Evolutionary conservation across 257 asterid genomes (phyloP).

Genomic region (Coffea eugenioides): DNA sequence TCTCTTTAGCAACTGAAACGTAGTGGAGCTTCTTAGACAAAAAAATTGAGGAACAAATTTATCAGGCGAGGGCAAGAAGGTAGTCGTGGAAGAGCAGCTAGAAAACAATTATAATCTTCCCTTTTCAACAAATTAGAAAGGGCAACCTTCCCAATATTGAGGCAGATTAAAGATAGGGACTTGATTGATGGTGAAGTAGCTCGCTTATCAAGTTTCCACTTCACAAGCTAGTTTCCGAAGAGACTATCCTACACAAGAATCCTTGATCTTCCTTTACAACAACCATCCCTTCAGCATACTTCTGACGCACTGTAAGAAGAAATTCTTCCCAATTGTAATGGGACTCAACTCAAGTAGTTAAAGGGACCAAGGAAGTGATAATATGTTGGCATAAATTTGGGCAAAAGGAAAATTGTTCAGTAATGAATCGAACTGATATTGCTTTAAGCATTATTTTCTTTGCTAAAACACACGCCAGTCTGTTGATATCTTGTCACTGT

Average conservation of each 20-base stretch:
- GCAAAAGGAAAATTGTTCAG: background rate
- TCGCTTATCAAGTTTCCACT: background rate
- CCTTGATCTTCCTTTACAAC: background rate
- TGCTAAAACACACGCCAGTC: background rate
- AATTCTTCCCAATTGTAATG: no score
- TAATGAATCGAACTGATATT: background rate
- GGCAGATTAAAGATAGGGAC: background rate
- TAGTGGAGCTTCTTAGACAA: background rate
- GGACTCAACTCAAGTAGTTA: no score
- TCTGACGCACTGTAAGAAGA: background rate
- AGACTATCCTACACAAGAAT: no score
- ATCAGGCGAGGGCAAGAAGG: background rate
- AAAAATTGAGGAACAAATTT: no score
- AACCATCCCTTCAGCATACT: background rate
- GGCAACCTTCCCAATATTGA: background rate
- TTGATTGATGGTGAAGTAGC: background rate
- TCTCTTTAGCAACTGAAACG: no score
- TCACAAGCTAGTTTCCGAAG: background rate
- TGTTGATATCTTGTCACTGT: background rate
- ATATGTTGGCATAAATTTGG: background rate
- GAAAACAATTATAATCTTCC: background rate
- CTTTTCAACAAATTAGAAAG: background rate
- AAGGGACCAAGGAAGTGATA: background rate
- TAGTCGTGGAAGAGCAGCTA: background rate
- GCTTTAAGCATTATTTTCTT: background rate